Evolutionary conservation across 305 asterid genomes (phyloP).

Genomic region (Solanum hybrid): DNA sequence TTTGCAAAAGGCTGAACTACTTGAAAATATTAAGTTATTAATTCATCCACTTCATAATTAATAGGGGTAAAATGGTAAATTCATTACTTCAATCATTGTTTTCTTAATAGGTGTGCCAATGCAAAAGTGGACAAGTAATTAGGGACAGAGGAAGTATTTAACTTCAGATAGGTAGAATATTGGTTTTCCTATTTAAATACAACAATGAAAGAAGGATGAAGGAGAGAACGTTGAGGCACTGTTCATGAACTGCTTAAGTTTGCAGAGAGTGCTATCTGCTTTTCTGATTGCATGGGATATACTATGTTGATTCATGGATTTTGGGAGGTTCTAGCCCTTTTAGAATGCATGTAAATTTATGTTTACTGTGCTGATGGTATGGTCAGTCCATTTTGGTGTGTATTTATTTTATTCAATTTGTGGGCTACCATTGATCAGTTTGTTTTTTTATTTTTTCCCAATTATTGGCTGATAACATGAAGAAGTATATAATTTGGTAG

Average conservation of each 20-base stretch:
- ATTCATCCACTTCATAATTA: neutral
- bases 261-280: neutral
- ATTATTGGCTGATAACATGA: neutral
- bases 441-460: neutral
- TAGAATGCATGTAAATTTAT: neutral
- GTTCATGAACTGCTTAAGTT: neutral
- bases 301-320: neutral
- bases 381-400: neutral
- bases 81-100: neutral
- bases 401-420: neutral
- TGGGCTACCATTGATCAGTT: neutral
- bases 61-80: neutral
- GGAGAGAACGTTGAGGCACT: neutral
- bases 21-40: neutral
- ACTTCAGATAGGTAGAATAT: neutral
- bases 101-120: neutral
- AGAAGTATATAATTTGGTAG: neutral
- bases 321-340: neutral
- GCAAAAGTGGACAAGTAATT: neutral
- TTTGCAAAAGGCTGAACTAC: neutral
- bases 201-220: neutral
- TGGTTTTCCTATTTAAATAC: neutral
- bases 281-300: neutral
- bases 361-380: neutral
- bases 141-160: neutral